A percentile compares a stretch with the other conserved stretches of the same genome.
Conservation (phyloP, 164 flowering plant species). For the Vitis rupestris region DNA sequence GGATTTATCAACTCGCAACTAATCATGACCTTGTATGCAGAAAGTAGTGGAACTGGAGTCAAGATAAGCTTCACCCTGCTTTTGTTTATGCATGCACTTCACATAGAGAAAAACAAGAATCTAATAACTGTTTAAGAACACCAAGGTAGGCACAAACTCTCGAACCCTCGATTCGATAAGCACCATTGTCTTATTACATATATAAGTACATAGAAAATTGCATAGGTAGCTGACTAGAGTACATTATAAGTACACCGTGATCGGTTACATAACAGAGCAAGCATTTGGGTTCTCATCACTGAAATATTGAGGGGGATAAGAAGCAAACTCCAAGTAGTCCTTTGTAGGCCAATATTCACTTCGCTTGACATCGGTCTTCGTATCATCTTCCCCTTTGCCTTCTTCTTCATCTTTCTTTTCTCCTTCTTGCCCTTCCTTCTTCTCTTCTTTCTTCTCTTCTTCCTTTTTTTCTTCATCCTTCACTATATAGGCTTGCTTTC, state of each 20-base stretch:
- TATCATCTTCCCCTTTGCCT: conserved; percentile 41
- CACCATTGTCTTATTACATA: conserved; percentile 4
- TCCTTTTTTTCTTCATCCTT: conserved; percentile 43
- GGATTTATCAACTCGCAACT: background rate
- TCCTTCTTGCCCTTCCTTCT: conserved; percentile 34
- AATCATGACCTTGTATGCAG: background rate
- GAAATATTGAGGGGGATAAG: conserved; percentile 61
- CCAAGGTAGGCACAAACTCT: background rate
- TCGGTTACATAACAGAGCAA: conserved; percentile 56
- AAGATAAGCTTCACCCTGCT: background rate
- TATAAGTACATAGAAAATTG: conserved; percentile 14
- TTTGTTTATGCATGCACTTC: background rate
- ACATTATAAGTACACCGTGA: background rate
- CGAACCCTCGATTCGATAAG: background rate
- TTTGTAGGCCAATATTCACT: conserved; percentile 63
- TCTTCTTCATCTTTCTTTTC: conserved; percentile 34
- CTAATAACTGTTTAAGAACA: too few species aligned
- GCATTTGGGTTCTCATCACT: conserved; percentile 94
- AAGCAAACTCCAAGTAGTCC: conserved; percentile 45
- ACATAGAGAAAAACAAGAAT: background rate
- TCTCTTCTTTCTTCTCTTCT: conserved; percentile 48
- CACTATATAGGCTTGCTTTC: conserved; percentile 61
- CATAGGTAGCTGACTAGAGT: background rate
- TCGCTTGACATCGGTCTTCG: conserved; percentile 43
- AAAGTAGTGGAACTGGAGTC: background rate